Base-by-base conservation (phyloP, 305 asterid species). In the Petunia hybrid region DNA sequence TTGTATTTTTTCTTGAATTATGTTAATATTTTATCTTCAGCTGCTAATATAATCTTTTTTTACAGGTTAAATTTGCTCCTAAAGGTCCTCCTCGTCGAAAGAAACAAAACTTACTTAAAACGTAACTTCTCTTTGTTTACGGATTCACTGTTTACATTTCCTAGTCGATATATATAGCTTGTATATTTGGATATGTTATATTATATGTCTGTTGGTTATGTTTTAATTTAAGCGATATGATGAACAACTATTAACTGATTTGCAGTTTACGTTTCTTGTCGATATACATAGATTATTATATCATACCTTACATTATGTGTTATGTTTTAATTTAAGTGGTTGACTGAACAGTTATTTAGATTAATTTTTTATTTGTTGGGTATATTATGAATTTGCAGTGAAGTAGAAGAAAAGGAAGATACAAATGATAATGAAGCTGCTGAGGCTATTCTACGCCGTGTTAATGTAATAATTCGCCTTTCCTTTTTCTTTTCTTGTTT, bases 1-100 rank as follows among this genome's bases (percentile, higher is more conserved):
- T 79, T 48, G 16, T 38, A 79, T 53, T 2, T 73, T 71, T 71
- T 46, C 42, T 16, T 39, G 35, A 10, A 13, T 65, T 79, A 45
- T 65, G n/a, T 39, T 46, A 2, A 8, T 31, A 3, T 64, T 39
- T 16, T 42, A 36, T 16, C 39, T 48, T 78, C 69, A 16, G 6
- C 5, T 60, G 45, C 59, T 62, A 3, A n/a, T 78, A 45, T 4
- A 2, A 13, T 53, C 5, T 5, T 53, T 31, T 39, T 65, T 56
- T 76, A 65, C 84, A 90, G 92, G 67, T 85, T 45, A 87, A 55
- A 80, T 90, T 79, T 57, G 77, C 80, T 81, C 94, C 94, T 0
- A 90, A 89, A 84, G 80, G 40, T 79, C 89, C 90, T 40, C 85
- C 87, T 80, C 87, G 89, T 53, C 82, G 84, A 63, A 12, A 81